Evolutionary conservation across 2,329 filamentous ascomycete species (phyloP).

Genomic region (Piedraia hortae): DNA sequence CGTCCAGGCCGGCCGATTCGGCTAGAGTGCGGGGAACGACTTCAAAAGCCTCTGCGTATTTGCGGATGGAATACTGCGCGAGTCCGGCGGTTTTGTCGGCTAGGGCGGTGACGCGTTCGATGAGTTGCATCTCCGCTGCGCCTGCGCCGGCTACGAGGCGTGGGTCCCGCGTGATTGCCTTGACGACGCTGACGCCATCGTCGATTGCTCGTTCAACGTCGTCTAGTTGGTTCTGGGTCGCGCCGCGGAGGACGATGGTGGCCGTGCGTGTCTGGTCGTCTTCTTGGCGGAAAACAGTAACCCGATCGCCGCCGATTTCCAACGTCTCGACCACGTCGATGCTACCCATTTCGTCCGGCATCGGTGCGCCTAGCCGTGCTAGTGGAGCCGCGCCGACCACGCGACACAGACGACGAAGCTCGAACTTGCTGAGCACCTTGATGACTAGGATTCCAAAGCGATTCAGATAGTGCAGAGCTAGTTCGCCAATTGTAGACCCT

Average conservation of each 20-base stretch:
- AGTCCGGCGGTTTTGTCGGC: conserved; percentile 83
- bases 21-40: conserved; percentile 82
- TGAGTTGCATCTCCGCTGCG: conserved; percentile 77
- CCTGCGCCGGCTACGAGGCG: conserved; percentile 81
- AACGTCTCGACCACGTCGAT: conserved; percentile 90
- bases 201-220: conserved; percentile 93
- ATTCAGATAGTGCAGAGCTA: conserved; percentile 94
- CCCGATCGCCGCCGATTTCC: conserved; percentile 91
- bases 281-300: conserved; percentile 95
- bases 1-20: conserved; percentile 83
- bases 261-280: conserved; percentile 76
- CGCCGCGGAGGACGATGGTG: conserved; percentile 77
- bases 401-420: conserved; percentile 77
- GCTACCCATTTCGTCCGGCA: conserved; percentile 98
- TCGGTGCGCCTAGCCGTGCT: conserved; percentile 78
- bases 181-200: conserved; percentile 93
- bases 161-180: conserved; percentile 85
- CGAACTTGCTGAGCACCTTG: conserved; percentile 94
- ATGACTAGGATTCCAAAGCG: conserved; percentile 87
- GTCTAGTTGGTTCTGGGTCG: conserved; percentile 93
- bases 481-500: conserved; percentile 77
- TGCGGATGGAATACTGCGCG: conserved; percentile 87
- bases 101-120: conserved; percentile 70
- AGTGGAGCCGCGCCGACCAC: conserved; percentile 93
- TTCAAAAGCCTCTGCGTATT: conserved; percentile 92